Evolutionary conservation across 129 eudicot genomes (phyloP).

Genomic region (Solidago caesia): DNA sequence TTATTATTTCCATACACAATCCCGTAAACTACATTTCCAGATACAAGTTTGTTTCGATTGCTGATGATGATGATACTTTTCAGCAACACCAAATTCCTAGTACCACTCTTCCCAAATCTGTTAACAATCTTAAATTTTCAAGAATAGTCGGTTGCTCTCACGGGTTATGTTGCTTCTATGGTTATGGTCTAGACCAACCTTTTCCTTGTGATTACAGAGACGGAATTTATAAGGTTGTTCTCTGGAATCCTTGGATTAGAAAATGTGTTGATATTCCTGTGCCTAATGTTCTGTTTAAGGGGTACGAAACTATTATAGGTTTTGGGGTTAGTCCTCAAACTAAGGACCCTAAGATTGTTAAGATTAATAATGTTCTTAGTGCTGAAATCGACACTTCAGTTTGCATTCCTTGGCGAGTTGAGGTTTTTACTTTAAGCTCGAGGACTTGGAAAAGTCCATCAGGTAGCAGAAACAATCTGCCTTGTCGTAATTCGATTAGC

Average conservation of each 20-base stretch:
- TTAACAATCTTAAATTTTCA: slow-evolving; percentile 22
- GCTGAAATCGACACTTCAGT: too few relatives aligned
- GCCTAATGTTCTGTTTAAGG: neutral
- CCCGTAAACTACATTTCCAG: neutral
- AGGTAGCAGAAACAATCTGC: neutral
- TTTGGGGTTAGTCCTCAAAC: neutral
- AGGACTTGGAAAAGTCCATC: neutral
- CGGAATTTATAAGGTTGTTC: neutral
- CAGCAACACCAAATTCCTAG: neutral
- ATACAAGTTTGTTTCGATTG: slow-evolving; percentile 14
- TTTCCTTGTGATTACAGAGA: neutral
- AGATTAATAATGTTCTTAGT: too few relatives aligned
- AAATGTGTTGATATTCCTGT: neutral
- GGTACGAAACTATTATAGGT: neutral
- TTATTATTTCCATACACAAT: neutral
- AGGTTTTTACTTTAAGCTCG: too few relatives aligned
- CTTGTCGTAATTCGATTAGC: neutral
- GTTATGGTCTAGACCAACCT: neutral
- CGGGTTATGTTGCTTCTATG: neutral
- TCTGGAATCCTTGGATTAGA: slow-evolving; percentile 8
- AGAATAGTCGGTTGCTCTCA: slow-evolving; percentile 28
- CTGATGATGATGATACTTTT: slow-evolving; percentile 17
- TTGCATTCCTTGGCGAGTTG: too few relatives aligned
- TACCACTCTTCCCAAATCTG: slow-evolving; percentile 3
- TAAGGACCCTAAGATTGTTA: too few relatives aligned